Evolutionary conservation across 2,329 filamentous ascomycete genomes (phyloP), one percentile per base, ranked within the genome.

Genomic region (Fusarium globosum): DNA sequence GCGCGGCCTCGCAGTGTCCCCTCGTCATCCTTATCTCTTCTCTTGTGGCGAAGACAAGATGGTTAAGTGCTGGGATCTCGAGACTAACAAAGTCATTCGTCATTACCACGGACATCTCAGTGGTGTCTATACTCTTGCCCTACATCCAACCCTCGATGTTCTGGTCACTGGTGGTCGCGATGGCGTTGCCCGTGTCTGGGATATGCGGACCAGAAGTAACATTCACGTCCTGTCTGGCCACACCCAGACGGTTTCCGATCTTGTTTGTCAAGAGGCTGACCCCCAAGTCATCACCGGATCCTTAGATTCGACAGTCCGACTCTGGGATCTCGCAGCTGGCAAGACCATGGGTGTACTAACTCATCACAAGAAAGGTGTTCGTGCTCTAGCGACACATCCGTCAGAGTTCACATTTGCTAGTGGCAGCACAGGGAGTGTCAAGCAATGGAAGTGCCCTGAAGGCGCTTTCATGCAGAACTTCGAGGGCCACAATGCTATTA

Each of bases 381-480:
- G 96, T 57, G 91, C 93, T 6, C 88, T 99, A 18, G 90, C 94
- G 16, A 88, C 92, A 7, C 96, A 99, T 80, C 96, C 97, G 0
- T 91, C 90, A 68, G 96, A 99, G 82, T 99, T 97, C 80, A 99
- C 97, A 0, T 99, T 99, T 81, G 96, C 96, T 9, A 95, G 91
- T 68, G 96, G 93, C 48, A 97, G 94, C 79, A 95, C 96, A 0
- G 93, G 93, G 30, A 95, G 93, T 80, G 98, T 99, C 84, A 99
- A 99, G 86, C 96, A 99, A 84, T 99, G 96, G 96, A 98, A 98
- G 82, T 98, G 95, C 76, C 97, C 97, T 4, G 95, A 98, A 81
- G 97, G 96, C 42, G 94, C 94, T 21, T 98, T 99, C 81, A 99
- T 99, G 96, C 95, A 98, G 82, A 98, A 98, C 81, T 98, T 98